Evolutionary conservation across 805 yeast genomes (phyloP), one percentile per base, ranked within the genome.

Genomic region (Kurtzmaniella cleridarum): DNA sequence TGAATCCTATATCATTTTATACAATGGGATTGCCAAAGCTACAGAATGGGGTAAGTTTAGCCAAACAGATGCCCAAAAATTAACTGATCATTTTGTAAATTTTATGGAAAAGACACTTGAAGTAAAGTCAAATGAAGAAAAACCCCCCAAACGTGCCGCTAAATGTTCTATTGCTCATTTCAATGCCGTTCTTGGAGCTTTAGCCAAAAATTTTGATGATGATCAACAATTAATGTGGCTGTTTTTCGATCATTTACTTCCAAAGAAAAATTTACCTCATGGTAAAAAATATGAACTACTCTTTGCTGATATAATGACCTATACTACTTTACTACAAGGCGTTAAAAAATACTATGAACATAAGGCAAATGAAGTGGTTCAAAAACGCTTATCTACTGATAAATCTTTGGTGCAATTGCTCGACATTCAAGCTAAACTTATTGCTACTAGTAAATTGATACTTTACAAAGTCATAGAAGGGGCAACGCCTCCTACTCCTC

Each of bases 271-370:
- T 2, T 31, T 40, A 11, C 34, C 49, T 4, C 27, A 33, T 7
- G 46, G 40, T 11, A 30, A 12, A 50, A 48, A 12, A 29, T 39
- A 5, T 45, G 46, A 12, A 31, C 37, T 6, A 13, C 27, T 61
- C 8, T 35, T 40, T 2, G 64, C 73, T 3, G 57, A 65, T 42
- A 49, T 54, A 14, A 65, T 60, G 31, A 61, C 73, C 1, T 68
- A 64, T 32, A 62, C 71, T 4, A 65, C 64, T 15, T 56, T 68
- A 40, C 47, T 68, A 16, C 54, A 60, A 35, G 74, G 74, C 2
- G 35, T 59, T 18, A 59, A 54, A 33, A 48, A 47, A 27, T 50
- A 44, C 18, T 41, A 6, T 32, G 40, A 45, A 5, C 17, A 33
- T 26, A 34, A 50, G n/a, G 51, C 54, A 12, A 46, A 48, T 3